A percentile compares a stretch with the other conserved stretches of the same genome.
Conservation (phyloP, 2,329 filamentous ascomycete genomes). For the Fragosphaeria purpurea region DNA sequence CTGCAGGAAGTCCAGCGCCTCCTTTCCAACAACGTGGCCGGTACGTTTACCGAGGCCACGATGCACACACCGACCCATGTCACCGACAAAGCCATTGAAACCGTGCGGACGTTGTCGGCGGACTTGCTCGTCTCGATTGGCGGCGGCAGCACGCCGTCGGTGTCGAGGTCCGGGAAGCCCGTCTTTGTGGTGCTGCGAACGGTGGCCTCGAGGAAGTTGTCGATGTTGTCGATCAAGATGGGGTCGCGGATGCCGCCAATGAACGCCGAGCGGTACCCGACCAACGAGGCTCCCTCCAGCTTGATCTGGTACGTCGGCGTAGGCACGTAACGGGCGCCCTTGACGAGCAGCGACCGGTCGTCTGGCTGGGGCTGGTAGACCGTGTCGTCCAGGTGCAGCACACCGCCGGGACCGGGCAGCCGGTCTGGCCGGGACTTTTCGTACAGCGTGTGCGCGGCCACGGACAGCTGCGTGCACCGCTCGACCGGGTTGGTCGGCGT, state of each 20-base stretch:
- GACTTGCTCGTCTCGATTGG: too few relatives aligned
- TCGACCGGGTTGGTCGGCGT: slow-evolving; percentile 26
- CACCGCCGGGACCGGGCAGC: slow-evolving; percentile 38
- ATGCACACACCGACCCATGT: background rate
- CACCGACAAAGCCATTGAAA: background rate
- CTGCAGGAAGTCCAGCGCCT: background rate
- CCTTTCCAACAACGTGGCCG: background rate
- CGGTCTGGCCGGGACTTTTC: slow-evolving; percentile 43
- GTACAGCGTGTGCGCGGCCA: slow-evolving; percentile 44
- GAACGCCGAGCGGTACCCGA: slow-evolving; percentile 34
- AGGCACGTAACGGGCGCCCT: slow-evolving; percentile 26
- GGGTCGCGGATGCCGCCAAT: slow-evolving; percentile 38
- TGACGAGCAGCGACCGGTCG: slow-evolving; percentile 26
- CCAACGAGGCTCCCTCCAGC: slow-evolving; percentile 32
- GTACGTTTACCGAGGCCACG: background rate
- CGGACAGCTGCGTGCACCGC: slow-evolving; percentile 35
- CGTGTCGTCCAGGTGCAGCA: slow-evolving; percentile 28
- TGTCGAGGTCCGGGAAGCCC: slow-evolving; percentile 32
- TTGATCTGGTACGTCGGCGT: slow-evolving; percentile 33
- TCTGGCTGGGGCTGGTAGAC: slow-evolving; percentile 32
- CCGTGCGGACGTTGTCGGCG: too few relatives aligned
- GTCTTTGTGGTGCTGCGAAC: slow-evolving; percentile 11
- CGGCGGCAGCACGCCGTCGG: slow-evolving; percentile 21
- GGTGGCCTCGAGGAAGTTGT: background rate
- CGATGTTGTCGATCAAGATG: slow-evolving; percentile 29